Evolutionary conservation across 2,329 filamentous ascomycete genomes (phyloP), one percentile per base, ranked within the genome.

Genomic region (Aspergillus sclerotialis): DNA sequence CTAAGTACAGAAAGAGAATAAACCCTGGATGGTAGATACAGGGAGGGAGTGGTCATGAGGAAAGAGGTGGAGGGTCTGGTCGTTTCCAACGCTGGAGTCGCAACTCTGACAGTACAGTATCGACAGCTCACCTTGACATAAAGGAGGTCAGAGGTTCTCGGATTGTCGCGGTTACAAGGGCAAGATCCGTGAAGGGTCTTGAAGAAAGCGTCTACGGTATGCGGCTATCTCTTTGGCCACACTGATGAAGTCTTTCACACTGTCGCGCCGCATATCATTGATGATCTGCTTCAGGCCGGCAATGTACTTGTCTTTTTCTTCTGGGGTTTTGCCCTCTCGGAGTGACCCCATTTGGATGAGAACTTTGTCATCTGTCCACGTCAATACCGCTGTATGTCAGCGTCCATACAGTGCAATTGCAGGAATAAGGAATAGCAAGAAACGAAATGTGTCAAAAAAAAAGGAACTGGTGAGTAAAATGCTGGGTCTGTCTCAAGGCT

Each of bases 131-230:
- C 47, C 47, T 49, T 46, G 33, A 37, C 25, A 40, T 9, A 23
- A 35, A 33, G 30, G 14, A 21, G 8, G 25, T 25, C 27, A 18
- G 24, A 28, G 11, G 39, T 31, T 13, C 15, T 13, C 13, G 32
- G 17, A 30, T 24, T 33, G 29, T 25, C 12, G 24, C 40, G 40
- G 52, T 63, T 66, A 68, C 60, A 68, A 53, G 45, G 64, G 55
- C 41, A 69, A 52, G 48, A 69, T 56, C 45, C 64, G 61, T 36
- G 65, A 63, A 33, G 59, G 54, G 46, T 69, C 65, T 50, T 66
- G 55, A 24, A 68, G 61, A 45, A 68, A 69, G 49, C 62, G 63
- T 56, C 66, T 66, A 62, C 68, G 67, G 55, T 71, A 71, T 48
- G 60, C 60, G 45, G 64, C 65, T 53, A 72, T 68, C 44, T 68